Percentiles rank a stretch among this genome's conserved stretches.
phyloP scores from a whole-genome alignment of 257 asterid genomes.

The Echites panduratus region DNA sequence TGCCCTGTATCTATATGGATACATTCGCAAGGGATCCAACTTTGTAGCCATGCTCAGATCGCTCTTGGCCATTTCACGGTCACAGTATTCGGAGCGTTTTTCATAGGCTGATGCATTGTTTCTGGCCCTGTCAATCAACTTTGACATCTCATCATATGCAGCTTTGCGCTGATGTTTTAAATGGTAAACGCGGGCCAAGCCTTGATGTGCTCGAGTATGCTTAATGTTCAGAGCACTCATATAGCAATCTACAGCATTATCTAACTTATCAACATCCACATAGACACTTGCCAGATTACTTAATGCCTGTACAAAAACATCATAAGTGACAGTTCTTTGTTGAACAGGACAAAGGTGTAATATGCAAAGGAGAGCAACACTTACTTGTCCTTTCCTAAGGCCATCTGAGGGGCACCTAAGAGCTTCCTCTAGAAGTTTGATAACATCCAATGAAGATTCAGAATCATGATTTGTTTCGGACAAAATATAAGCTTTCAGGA shows the following conservation, averaged over 20 bases:
- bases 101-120: conserved; percentile 93
- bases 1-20: conserved; percentile 89
- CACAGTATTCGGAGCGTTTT: conserved; percentile 88
- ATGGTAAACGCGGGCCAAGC: conserved; percentile 92
- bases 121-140: conserved; percentile 81
- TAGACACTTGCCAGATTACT: conserved; percentile 85
- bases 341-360: neutral
- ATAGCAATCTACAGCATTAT: conserved; percentile 75
- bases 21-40: conserved; percentile 84
- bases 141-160: conserved; percentile 96
- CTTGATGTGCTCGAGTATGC: conserved; percentile 95
- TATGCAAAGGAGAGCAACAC: conserved; percentile 11
- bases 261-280: conserved; percentile 78
- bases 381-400: conserved; percentile 96
- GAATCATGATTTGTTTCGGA: conserved; percentile 69
- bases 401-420: conserved; percentile 97
- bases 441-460: conserved; percentile 69
- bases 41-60: conserved; percentile 81
- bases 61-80: conserved; percentile 82
- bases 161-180: conserved; percentile 70
- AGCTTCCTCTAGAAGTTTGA: conserved; percentile 88
- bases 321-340: conserved; percentile 6
- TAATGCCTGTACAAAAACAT: conserved; percentile 58
- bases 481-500: conserved; percentile 79
- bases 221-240: conserved; percentile 84